phyloP scores from a whole-genome alignment of 2,329 filamentous ascomycete species.

The Aureobasidium pullulans region DNA sequence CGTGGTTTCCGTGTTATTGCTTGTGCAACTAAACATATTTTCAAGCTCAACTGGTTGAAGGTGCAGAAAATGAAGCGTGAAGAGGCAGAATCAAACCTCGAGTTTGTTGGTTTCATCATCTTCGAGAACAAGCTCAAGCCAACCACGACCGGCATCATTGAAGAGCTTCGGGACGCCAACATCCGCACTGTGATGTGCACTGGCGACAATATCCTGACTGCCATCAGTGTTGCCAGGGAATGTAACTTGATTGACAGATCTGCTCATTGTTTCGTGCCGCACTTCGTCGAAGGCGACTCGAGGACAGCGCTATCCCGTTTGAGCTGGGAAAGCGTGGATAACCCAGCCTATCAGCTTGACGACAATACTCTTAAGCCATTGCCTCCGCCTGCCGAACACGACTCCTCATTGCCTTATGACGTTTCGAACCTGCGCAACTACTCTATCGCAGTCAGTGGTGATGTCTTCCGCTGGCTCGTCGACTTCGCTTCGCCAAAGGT shows the following conservation, averaged over 20 bases:
- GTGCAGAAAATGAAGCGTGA: constrained; percentile 86
- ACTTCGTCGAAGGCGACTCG: constrained; percentile 72
- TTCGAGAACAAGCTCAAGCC: constrained; percentile 98
- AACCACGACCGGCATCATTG: constrained; percentile 70
- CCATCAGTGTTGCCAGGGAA: constrained; percentile 89
- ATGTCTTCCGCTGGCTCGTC: constrained; percentile 93
- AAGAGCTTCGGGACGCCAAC: constrained; percentile 72
- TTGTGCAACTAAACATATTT: constrained; percentile 81
- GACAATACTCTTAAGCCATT: constrained; percentile 73
- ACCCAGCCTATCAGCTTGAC: constrained; percentile 69
- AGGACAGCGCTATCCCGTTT: constrained; percentile 67
- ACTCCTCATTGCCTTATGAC: constrained; percentile 80
- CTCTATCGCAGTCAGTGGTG: constrained; percentile 80
- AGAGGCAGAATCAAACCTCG: constrained; percentile 74
- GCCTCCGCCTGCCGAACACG: constrained; percentile 60
- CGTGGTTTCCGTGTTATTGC: constrained; percentile 94
- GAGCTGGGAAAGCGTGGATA: constrained; percentile 92
- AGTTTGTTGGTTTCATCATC: constrained; percentile 93
- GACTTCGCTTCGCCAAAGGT: constrained; percentile 81
- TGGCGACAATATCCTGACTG: constrained; percentile 94
- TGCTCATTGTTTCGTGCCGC: constrained; percentile 87
- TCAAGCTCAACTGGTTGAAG: constrained; percentile 86
- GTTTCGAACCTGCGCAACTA: constrained; percentile 77
- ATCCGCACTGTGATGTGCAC: constrained; percentile 95
- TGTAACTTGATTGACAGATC: constrained; percentile 73